Percentiles rank a stretch among this genome's conserved stretches.
Conservation (phyloP, 1,139 yeast species). For the Pneumocystis sp. region DNA sequence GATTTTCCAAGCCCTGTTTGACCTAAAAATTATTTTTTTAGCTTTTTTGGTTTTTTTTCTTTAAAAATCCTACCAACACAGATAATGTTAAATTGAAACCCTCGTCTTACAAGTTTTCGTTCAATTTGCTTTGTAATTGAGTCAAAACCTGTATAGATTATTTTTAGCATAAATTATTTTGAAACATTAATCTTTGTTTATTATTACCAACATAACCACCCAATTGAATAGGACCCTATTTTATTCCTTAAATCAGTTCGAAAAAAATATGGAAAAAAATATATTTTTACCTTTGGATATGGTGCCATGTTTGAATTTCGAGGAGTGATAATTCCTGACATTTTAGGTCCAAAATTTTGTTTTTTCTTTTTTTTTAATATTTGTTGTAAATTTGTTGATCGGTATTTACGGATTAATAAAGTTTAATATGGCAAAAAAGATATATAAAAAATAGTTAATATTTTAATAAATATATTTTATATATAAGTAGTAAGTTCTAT, state of each 20-base stretch:
- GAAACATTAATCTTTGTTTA: background rate
- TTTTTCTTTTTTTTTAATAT: background rate
- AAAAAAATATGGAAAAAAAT: background rate
- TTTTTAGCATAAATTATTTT: slow-evolving; percentile 25
- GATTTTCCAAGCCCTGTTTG: slow-evolving; percentile 91
- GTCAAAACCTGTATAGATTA: slow-evolving; percentile 67
- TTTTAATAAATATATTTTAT: background rate
- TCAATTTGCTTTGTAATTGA: slow-evolving; percentile 93
- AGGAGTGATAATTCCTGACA: background rate
- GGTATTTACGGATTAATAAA: background rate
- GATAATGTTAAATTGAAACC: slow-evolving; percentile 88
- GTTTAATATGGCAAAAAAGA: background rate
- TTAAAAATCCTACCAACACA: slow-evolving; percentile 44
- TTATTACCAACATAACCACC: slow-evolving; percentile 5
- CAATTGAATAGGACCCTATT: background rate
- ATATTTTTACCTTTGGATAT: background rate
- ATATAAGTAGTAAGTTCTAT: background rate
- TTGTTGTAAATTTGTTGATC: background rate
- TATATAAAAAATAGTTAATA: background rate
- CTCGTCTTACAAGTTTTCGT: slow-evolving; percentile 76
- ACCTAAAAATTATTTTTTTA: slow-evolving; percentile 17
- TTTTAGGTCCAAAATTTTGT: background rate
- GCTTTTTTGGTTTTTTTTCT: background rate
- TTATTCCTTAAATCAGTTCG: background rate
- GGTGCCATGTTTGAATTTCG: background rate